These are phyloP conservation scores for Marchantia paleacea DNA, from an alignment of 225 moss, liverwort and hornwort species.

Conservation along the genomic window DNA sequence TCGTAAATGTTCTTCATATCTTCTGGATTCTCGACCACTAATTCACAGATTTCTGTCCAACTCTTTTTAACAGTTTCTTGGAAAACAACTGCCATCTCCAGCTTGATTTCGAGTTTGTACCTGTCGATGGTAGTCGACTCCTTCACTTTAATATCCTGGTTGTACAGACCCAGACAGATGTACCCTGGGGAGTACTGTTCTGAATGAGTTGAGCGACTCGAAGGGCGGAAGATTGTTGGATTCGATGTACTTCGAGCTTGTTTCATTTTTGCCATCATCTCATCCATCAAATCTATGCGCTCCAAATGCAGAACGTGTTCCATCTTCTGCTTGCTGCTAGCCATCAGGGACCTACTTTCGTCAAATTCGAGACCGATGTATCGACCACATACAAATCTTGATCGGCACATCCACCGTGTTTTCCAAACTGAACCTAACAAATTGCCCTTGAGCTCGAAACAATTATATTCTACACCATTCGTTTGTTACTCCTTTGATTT, in stretches of 20 bases:
- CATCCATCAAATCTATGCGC: constrained; percentile 14
- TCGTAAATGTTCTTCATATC: constrained; percentile 15
- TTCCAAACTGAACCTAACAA: too few species aligned
- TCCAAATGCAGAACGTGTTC: not conserved
- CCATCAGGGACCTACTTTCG: too few species aligned
- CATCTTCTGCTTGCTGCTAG: not conserved
- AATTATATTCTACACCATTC: too few species aligned
- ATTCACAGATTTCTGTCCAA: constrained; percentile 4
- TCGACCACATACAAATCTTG: too few species aligned
- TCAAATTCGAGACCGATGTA: too few species aligned
- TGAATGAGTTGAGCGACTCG: not conserved
- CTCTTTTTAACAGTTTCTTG: not conserved
- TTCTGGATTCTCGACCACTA: not conserved
- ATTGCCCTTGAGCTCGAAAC: too few species aligned
- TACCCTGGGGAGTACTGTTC: not conserved
- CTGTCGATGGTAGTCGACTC: constrained; percentile 3
- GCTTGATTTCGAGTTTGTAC: constrained; percentile 2
- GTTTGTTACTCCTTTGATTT: too few species aligned
- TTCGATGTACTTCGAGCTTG: not conserved
- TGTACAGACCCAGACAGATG: constrained; percentile 13
- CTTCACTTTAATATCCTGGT: not conserved
- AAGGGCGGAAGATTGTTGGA: constrained; percentile 5
- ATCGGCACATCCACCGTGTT: too few species aligned
- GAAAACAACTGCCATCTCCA: constrained; percentile 4
- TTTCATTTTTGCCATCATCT: not conserved